These are phyloP conservation scores for Trebouxiophyceae sp. DNA, from an alignment of 163 green algal genomes.

Conservation along the genomic window DNA sequence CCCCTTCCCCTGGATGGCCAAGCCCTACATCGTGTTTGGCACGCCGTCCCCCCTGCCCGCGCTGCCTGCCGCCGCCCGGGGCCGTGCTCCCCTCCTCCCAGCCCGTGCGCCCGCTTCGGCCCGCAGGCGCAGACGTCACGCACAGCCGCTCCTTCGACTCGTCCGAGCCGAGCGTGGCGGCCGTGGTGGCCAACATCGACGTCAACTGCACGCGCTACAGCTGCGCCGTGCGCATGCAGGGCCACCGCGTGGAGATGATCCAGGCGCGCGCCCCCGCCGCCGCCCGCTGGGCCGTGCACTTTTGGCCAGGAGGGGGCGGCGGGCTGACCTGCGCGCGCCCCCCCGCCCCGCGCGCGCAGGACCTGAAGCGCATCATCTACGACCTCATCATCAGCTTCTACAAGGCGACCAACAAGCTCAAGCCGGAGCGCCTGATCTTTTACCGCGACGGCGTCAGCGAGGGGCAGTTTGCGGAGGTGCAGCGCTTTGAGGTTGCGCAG, in stretches of 20 bases:
- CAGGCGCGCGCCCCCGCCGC: neutral
- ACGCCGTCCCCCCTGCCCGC: too few species aligned
- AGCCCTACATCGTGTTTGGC: conserved; percentile 53
- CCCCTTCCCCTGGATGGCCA: conserved; percentile 1
- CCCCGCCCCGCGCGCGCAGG: too few species aligned
- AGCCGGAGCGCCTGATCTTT: conserved; percentile 50
- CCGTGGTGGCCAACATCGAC: conserved; percentile 42
- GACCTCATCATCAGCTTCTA: conserved; percentile 69
- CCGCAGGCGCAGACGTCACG: conserved; percentile 38
- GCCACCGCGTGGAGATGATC: conserved; percentile 13
- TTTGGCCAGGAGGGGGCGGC: too few species aligned
- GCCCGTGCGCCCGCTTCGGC: too few species aligned
- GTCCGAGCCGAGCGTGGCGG: conserved; percentile 48
- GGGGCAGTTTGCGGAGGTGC: conserved; percentile 31
- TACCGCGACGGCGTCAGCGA: conserved; percentile 62
- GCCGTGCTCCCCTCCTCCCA: neutral
- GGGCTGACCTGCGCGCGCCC: too few species aligned
- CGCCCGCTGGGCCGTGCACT: too few species aligned
- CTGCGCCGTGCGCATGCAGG: conserved; percentile 43
- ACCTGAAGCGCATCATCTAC: conserved; percentile 42
- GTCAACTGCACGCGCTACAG: conserved; percentile 17
- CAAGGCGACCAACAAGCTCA: conserved; percentile 33
- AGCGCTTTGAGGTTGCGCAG: conserved; percentile 22
- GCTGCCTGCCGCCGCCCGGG: neutral
- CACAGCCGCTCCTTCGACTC: conserved; percentile 32